phyloP scores from a whole-genome alignment of 345 rosid genomes.

The Erysimum cheiranthoides region DNA sequence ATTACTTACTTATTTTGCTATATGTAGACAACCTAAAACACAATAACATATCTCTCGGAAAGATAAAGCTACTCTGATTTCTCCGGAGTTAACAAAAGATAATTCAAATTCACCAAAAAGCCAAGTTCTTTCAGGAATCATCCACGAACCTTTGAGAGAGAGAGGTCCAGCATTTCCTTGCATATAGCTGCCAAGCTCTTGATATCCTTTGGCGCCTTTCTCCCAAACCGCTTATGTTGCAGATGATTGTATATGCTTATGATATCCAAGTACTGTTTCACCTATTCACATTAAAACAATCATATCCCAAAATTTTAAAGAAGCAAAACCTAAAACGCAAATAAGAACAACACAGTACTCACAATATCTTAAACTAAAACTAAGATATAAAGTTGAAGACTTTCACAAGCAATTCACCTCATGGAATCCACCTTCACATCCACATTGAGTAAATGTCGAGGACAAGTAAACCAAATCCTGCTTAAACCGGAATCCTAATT shows the following conservation, averaged over 20 bases:
- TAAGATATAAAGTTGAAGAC: not conserved
- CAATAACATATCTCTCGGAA: not conserved
- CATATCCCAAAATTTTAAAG: not conserved
- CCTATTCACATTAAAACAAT: conserved; percentile 52
- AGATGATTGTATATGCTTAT: conserved; percentile 56
- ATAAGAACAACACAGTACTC: not conserved
- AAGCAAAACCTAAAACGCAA: not conserved
- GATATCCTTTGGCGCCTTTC: conserved; percentile 62
- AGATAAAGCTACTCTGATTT: conserved; percentile 2
- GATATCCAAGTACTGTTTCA: conserved; percentile 89
- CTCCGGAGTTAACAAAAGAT: not conserved
- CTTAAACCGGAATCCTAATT: conserved; percentile 81
- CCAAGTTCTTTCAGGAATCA: not conserved
- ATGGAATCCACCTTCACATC: conserved; percentile 69
- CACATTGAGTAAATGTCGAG: conserved; percentile 69
- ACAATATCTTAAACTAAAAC: not conserved
- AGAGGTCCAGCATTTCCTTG: conserved; percentile 66
- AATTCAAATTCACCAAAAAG: not conserved
- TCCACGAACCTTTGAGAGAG: conserved; percentile 72
- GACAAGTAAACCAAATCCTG: conserved; percentile 88
- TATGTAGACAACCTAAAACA: not conserved
- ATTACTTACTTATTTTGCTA: not conserved
- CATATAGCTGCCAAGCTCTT: conserved; percentile 81
- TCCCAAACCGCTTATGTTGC: conserved; percentile 68
- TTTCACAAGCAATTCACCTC: conserved; percentile 51